Evolutionary conservation across 257 asterid species (phyloP).

Genomic region (Capsicum rhomboideum): DNA sequence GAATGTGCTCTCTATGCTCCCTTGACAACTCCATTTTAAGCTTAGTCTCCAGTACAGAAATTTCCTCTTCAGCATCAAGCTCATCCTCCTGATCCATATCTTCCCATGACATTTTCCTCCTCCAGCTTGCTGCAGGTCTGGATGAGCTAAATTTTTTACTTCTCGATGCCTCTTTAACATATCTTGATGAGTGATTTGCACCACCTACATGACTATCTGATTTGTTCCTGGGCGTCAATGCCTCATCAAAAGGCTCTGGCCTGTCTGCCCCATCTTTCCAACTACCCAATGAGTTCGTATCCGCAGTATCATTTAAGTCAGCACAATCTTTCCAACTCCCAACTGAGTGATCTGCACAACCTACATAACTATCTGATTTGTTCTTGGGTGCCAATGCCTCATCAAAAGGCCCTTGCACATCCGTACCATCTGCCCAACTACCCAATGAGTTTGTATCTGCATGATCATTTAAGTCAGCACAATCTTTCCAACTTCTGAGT

Average conservation of each 20-base stretch:
- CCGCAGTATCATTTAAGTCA: conserved; percentile 38
- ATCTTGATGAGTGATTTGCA: background rate
- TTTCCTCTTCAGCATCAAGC: conserved; percentile 31
- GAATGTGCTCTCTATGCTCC: conserved; percentile 27
- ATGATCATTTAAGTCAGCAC: conserved; percentile 29
- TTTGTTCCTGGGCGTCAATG: background rate
- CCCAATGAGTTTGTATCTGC: conserved; percentile 55
- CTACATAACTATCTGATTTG: background rate
- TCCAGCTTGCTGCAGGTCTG: conserved; percentile 16
- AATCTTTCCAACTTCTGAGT: conserved; percentile 28
- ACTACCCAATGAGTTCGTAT: conserved; percentile 54
- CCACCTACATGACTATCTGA: background rate
- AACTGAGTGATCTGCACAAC: background rate
- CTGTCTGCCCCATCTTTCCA: conserved; percentile 53
- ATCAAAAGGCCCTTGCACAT: conserved; percentile 3
- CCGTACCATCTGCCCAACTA: conserved; percentile 56
- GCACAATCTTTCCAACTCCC: conserved; percentile 36
- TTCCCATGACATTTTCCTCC: conserved; percentile 67
- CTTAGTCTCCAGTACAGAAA: conserved; percentile 21
- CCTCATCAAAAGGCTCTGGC: conserved; percentile 20
- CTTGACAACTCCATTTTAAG: conserved; percentile 26
- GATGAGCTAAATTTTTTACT: conserved; percentile 23
- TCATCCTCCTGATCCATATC: conserved; percentile 91
- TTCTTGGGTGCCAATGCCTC: background rate
- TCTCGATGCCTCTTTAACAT: conserved; percentile 15